Evolutionary conservation across 148 eudicot species (phyloP).

Genomic region (Gaultheria prostrata): DNA sequence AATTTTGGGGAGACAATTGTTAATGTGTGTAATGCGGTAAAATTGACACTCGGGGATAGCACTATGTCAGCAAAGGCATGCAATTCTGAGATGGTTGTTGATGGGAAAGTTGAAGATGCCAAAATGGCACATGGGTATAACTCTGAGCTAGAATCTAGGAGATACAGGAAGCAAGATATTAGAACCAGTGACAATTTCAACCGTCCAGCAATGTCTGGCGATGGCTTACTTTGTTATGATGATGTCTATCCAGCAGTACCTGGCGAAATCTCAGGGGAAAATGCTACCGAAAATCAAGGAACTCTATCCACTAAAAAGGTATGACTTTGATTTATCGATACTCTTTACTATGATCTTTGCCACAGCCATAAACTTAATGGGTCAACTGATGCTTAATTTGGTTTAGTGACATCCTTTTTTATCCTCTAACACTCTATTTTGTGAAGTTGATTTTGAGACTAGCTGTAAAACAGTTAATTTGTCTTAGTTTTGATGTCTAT

Average conservation of each 20-base stretch:
- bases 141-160: constrained; percentile 8
- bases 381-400: too few relatives aligned
- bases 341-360: too few relatives aligned
- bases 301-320: constrained; percentile 37
- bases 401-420: too few relatives aligned
- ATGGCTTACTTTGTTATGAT: neutral
- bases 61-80: constrained; percentile 22
- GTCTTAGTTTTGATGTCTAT: neutral
- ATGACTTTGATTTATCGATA: constrained; percentile 4
- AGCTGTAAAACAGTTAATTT: neutral
- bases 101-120: constrained; percentile 18
- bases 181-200: constrained; percentile 13
- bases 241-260: neutral
- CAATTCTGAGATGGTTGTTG: constrained; percentile 15
- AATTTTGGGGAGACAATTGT: neutral
- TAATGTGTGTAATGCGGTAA: constrained; percentile 9
- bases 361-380: too few relatives aligned
- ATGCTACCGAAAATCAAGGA: constrained; percentile 23
- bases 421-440: too few relatives aligned
- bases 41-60: constrained; percentile 15
- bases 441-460: neutral
- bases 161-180: constrained; percentile 21
- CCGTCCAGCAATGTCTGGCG: constrained; percentile 19
- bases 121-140: constrained; percentile 10
- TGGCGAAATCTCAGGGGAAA: constrained; percentile 21